Conservation (phyloP, 768 basidiomycete genomes). For the Naganishia friedmannii region DNA sequence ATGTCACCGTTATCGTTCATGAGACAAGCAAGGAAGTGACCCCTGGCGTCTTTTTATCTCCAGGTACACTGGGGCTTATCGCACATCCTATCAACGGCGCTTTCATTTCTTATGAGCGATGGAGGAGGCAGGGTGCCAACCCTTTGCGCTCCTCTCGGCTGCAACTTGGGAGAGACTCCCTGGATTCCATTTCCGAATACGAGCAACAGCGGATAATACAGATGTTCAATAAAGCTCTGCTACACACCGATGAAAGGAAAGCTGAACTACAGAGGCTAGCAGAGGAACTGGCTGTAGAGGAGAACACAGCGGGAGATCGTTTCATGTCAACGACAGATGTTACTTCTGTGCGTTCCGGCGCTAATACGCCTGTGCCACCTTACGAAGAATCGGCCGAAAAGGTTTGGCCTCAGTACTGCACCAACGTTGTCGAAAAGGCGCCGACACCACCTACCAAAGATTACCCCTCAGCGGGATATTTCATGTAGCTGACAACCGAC, state of each 20-base stretch:
- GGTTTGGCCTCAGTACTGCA: neutral
- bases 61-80: slow-evolving; percentile 2
- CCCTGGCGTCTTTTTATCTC: no score
- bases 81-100: slow-evolving; percentile 17
- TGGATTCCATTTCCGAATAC: neutral
- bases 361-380: neutral
- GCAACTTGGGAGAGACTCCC: neutral
- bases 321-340: neutral
- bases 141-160: slow-evolving; percentile 1
- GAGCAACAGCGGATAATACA: slow-evolving; percentile 5
- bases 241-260: neutral
- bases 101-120: slow-evolving; percentile 11
- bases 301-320: neutral
- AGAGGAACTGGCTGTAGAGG: neutral
- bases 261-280: slow-evolving; percentile 3
- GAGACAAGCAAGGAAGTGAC: no score
- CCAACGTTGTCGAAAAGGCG: neutral
- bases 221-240: neutral
- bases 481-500: neutral
- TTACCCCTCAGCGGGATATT: no score
- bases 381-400: neutral
- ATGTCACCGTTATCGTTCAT: neutral
- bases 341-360: neutral
- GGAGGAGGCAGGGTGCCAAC: slow-evolving; percentile 6
- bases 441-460: slow-evolving; percentile 20